Evolutionary conservation across 768 basidiomycete genomes (phyloP).

Genomic region (Daedalea quercina): DNA sequence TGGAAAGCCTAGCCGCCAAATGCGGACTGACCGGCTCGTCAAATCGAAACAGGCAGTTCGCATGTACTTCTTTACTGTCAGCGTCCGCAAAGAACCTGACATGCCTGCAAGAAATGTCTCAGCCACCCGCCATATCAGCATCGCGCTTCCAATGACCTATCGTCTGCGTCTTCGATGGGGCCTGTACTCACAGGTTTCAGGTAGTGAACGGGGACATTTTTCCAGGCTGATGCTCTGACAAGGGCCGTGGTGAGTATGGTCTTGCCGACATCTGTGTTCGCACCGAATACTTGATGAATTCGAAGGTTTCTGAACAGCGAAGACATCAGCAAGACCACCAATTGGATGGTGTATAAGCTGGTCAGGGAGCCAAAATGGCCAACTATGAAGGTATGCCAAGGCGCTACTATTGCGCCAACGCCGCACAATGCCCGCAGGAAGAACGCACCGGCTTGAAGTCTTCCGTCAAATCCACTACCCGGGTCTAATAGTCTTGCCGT

Average conservation of each 20-base stretch:
- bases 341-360: no score
- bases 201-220: slow-evolving; percentile 50
- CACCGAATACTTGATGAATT: slow-evolving; percentile 88
- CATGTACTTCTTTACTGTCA: slow-evolving; percentile 34
- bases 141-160: slow-evolving; percentile 46
- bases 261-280: slow-evolving; percentile 96
- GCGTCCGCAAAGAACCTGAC: slow-evolving; percentile 46
- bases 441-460: no score
- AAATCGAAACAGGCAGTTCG: slow-evolving; percentile 76
- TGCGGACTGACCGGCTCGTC: slow-evolving; percentile 92
- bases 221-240: slow-evolving; percentile 64
- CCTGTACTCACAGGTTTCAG: slow-evolving; percentile 94
- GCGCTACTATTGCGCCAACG: no score
- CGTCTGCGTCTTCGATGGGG: slow-evolving; percentile 72
- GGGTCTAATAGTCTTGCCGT: no score
- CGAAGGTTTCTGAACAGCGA: slow-evolving; percentile 81
- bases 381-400: no score
- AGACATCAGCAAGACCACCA: slow-evolving; percentile 52
- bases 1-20: slow-evolving; percentile 61
- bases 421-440: no score
- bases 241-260: slow-evolving; percentile 86
- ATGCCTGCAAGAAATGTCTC: slow-evolving; percentile 42
- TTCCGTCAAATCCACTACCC: no score
- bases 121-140: not conserved
- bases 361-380: no score